Conservation (phyloP, 2,329 filamentous ascomycete species). For the Fusarium chuoi region DNA sequence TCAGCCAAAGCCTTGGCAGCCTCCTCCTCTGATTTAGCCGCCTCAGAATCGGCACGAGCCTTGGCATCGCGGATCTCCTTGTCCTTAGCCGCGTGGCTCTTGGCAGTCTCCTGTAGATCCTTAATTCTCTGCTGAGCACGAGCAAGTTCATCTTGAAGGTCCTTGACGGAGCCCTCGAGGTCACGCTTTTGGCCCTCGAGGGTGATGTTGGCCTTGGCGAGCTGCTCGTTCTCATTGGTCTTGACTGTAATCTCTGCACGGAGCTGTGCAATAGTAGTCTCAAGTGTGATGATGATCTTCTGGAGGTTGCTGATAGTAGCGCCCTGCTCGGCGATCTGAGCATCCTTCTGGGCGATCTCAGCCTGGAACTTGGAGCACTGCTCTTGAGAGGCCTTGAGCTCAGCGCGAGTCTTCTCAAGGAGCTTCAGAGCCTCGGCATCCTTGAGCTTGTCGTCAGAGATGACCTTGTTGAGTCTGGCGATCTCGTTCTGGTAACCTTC, state of each 20-base stretch:
- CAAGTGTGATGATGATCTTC: background rate
- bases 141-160: background rate
- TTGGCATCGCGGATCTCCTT: background rate
- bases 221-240: background rate
- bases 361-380: background rate
- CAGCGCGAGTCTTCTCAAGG: background rate
- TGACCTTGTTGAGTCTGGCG: background rate
- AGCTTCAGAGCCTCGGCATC: background rate
- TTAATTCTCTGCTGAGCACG: background rate
- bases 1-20: background rate
- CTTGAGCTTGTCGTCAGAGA: background rate
- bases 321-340: background rate
- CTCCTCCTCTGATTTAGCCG: background rate
- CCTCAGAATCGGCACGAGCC: background rate
- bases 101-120: background rate
- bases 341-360: background rate
- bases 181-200: background rate
- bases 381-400: background rate
- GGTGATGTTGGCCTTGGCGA: background rate
- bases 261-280: background rate
- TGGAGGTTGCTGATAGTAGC: background rate
- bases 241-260: background rate
- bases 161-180: background rate
- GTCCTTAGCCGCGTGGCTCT: background rate
- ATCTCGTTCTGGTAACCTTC: background rate